Evolutionary conservation across 306 rosid species (phyloP).

Genomic region (Quercus glauca): DNA sequence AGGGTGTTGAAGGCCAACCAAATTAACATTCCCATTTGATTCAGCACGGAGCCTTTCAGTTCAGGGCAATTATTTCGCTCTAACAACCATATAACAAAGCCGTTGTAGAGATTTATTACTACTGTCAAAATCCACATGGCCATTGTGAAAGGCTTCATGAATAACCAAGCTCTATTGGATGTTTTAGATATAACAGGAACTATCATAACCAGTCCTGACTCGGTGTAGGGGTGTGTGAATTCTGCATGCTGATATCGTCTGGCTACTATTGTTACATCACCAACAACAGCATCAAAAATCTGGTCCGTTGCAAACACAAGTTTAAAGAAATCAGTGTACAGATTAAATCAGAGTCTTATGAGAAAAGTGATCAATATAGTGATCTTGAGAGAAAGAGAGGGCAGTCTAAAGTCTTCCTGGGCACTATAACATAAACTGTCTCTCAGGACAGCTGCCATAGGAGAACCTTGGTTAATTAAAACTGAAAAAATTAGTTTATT

Average conservation of each 20-base stretch:
- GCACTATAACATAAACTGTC: too few relatives aligned
- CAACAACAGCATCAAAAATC: conserved; percentile 51
- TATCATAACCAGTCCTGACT: conserved; percentile 46
- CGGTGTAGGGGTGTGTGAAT: conserved; percentile 44
- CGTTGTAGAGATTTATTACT: conserved; percentile 33
- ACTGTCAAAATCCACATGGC: conserved; percentile 39
- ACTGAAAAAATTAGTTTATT: too few relatives aligned
- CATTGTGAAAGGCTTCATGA: conserved; percentile 45
- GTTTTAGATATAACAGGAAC: conserved; percentile 31
- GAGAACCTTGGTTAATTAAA: too few relatives aligned
- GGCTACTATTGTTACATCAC: conserved; percentile 40
- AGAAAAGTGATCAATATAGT: too few relatives aligned
- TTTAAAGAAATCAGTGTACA: background rate
- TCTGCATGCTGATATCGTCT: conserved; percentile 32
- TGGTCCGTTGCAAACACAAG: background rate
- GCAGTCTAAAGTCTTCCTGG: too few relatives aligned
- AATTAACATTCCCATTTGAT: conserved; percentile 40
- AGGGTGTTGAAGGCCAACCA: conserved; percentile 45
- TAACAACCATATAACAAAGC: conserved; percentile 47
- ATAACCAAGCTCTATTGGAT: conserved; percentile 28
- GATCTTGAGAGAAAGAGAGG: too few relatives aligned
- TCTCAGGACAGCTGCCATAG: too few relatives aligned
- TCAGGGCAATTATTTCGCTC: conserved; percentile 33
- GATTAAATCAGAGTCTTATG: too few relatives aligned
- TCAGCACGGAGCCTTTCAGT: conserved; percentile 29